Conservation (phyloP, 2,329 filamentous ascomycete genomes). For the Apiospora sp. region DNA sequence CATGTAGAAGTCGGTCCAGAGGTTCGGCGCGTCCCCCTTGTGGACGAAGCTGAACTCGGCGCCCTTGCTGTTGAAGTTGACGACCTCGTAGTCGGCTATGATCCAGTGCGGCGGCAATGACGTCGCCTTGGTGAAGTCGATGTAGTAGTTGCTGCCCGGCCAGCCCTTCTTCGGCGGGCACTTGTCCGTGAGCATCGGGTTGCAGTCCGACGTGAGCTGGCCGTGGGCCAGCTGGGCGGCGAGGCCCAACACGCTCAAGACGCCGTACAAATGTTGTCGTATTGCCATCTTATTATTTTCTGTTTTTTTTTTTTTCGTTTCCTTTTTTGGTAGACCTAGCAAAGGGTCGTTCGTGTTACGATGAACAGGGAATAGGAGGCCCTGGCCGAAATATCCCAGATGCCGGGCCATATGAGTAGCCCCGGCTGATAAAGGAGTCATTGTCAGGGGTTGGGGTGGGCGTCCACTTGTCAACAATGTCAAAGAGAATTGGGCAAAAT, state of each 20-base stretch:
- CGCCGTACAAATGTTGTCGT: conserved; percentile 35
- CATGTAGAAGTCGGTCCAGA: conserved; percentile 45
- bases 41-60: conserved; percentile 42
- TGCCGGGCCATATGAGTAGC: conserved; percentile 34
- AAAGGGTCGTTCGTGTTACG: conserved; percentile 33
- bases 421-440: conserved; percentile 40
- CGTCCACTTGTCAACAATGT: conserved; percentile 33
- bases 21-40: conserved; percentile 36
- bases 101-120: conserved; percentile 36
- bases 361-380: conserved; percentile 23
- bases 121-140: conserved; percentile 43
- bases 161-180: conserved; percentile 36
- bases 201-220: conserved; percentile 42
- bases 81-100: conserved; percentile 36
- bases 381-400: conserved; percentile 22
- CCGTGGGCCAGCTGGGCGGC: conserved; percentile 34
- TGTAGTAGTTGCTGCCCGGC: conserved; percentile 39
- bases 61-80: conserved; percentile 40
- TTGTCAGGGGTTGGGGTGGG: conserved; percentile 33
- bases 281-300: conserved; percentile 33
- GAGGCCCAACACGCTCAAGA: conserved; percentile 36
- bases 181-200: conserved; percentile 36
- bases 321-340: conserved; percentile 29
- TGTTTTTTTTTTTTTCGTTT: neutral
- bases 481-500: conserved; percentile 37